Base-by-base conservation (phyloP, 2,329 filamentous ascomycete genomes). In the Neophaeococcomyces aloes region DNA sequence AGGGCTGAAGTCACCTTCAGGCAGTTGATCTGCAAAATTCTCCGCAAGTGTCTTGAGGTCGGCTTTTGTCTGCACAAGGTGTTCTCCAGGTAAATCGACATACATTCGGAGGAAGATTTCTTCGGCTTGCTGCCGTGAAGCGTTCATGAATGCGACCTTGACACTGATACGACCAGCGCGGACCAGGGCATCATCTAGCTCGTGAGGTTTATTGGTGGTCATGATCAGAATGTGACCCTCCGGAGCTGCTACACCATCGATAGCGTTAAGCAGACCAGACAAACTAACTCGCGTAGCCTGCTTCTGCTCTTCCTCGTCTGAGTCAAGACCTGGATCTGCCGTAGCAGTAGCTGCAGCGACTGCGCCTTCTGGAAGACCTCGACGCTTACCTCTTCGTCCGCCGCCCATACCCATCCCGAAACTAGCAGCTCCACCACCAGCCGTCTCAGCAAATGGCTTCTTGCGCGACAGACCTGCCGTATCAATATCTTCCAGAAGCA, bases 211-310 rank as follows among this genome's bases (percentile, higher is more conserved):
- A 61, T 89, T 91, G 25, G 82, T 86, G 0, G 84, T 88, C 81
- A 88, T 86, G 65, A 89, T 79, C 14, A 89, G 72, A 10, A 89
- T 75, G 35, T 83, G 75, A 19, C 83, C 84, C 63, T 89, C 84
- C 54, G 85, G 82, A 2, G 79, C 83, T 1, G 81, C 82, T 1
- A 87, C 83, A 43, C 86, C 83, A 56, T 93, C 85, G 31, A 93
- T 86, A 46, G 82, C 81, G 61, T 93, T 93, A 40, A 93, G 72
- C 1, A 93, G 71, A 1, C 84, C 84, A 0, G 83, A 85, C 2
- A 91, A 71, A 1, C 82, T 84, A 52, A 88, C 85, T 17, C 48
- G 34, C 18, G 44, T 48, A 6, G 42, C 38, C 13, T 34, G 45
- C 7, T 32, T 33, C 18, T 38, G 45, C 2, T 23, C 40, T 8